Conservation (phyloP, 208 protist species). For the Leishmania gerbilli region DNA sequence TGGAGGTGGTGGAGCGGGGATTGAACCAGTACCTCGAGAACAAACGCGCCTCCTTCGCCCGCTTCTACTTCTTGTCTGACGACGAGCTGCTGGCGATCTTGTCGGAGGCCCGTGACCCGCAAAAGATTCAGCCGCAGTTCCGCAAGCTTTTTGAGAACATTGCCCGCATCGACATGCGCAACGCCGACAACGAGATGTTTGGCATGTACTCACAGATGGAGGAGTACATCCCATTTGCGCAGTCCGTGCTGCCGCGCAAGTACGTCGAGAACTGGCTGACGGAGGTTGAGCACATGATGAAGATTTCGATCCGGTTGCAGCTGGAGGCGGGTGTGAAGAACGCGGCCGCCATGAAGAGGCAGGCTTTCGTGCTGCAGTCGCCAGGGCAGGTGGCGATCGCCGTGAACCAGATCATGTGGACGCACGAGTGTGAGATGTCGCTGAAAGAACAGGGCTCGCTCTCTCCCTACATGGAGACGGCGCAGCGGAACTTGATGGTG, state of each 20-base stretch:
- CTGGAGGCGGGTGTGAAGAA: slow-evolving; percentile 85
- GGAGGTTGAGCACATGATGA: slow-evolving; percentile 96
- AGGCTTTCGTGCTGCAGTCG: slow-evolving; percentile 82
- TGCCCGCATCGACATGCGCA: slow-evolving; percentile 89
- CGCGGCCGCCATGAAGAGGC: slow-evolving; percentile 65
- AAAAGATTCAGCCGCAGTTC: slow-evolving; percentile 96
- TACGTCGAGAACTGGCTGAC: slow-evolving; percentile 98
- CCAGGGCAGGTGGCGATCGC: slow-evolving; percentile 93
- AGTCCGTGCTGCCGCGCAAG: slow-evolving; percentile 93
- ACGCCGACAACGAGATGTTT: slow-evolving; percentile 92
- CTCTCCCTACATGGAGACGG: slow-evolving; percentile 78
- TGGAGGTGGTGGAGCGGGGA: slow-evolving; percentile 96
- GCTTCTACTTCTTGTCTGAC: slow-evolving; percentile 95
- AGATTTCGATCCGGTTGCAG: slow-evolving; percentile 88
- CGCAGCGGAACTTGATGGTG: slow-evolving; percentile 86
- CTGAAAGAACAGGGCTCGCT: slow-evolving; percentile 86
- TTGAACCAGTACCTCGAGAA: slow-evolving; percentile 97
- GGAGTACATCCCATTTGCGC: slow-evolving; percentile 94
- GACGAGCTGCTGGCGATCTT: slow-evolving; percentile 95
- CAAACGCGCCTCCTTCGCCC: slow-evolving; percentile 94
- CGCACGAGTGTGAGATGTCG: slow-evolving; percentile 87
- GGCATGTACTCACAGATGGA: slow-evolving; percentile 96
- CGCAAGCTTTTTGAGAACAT: slow-evolving; percentile 97
- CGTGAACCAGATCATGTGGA: slow-evolving; percentile 96
- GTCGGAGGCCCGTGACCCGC: slow-evolving; percentile 94